Base-by-base conservation (phyloP, 2,329 filamentous ascomycete genomes). In the Sclerotinia trifoliorum region DNA sequence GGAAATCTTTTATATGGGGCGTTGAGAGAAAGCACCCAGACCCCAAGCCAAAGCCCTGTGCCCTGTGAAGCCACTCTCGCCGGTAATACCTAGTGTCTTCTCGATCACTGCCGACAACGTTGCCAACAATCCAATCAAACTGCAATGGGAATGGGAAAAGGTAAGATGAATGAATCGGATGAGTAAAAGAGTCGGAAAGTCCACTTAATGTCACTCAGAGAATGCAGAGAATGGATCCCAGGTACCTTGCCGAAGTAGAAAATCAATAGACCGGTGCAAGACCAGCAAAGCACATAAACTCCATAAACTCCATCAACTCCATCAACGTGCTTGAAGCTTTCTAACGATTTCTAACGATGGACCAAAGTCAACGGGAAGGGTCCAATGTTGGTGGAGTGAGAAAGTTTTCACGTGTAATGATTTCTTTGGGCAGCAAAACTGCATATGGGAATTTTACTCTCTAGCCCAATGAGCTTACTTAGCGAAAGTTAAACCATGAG, bases 371-470 rank as follows among this genome's bases (percentile, higher is more conserved):
- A 35, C 7, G 32, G 32, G 32, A 35, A 35, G 32, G 32, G 32
- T 35, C 35, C 35, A 39, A 42, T 42, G 39, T 42, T 42, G n/a
- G 15, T 26, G 13, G 19, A 32, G 24, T 49, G 26, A 49, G 17
- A 61, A 24, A n/a, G 17, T 24, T 32, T 61, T 61, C 57, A 61
- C 44, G 44, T 61, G 57, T 11, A 32, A 48, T 17, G 21, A 24
- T 35, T n/a, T 24, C 21, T 29, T 62, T 48, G 42, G 57, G 57
- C 57, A 60, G 39, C 57, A 60, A 61, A 48, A 32, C 6, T 32
- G 39, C 8, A 48, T 29, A 42, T 19, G 54, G 29, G 11, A 56
- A 11, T 35, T 6, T 6, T 35, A 42, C 39, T 42, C 32, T 2
- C 5, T 29, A n/a, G 44, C 57, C 57, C 57, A 61, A 61, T 61